Evolutionary conservation across 371 early-diverging fungal genomes (phyloP).

Genomic region (Syncephalastrum racemosum): DNA sequence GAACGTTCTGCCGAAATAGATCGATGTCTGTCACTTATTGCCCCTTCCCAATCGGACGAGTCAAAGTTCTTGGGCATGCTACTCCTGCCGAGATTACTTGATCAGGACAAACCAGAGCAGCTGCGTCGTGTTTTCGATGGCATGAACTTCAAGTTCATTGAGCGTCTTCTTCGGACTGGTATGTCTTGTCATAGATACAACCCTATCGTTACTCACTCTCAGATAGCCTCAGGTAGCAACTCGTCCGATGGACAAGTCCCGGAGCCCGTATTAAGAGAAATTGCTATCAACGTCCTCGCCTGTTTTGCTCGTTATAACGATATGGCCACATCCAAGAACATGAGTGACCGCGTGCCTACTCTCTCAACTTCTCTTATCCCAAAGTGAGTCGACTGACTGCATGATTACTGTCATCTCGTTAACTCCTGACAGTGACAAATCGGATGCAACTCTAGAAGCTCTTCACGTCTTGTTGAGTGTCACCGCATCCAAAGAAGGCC

Average conservation of each 20-base stretch:
- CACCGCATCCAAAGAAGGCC: constrained; percentile 34
- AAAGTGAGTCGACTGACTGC: constrained; percentile 16
- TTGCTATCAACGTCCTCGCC: constrained; percentile 46
- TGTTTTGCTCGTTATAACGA: constrained; percentile 41
- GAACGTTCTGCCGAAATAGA: constrained; percentile 47
- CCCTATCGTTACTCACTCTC: background rate
- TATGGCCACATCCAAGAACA: constrained; percentile 27
- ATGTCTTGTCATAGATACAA: constrained; percentile 7
- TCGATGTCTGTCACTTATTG: constrained; percentile 45
- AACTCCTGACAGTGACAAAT: constrained; percentile 20
- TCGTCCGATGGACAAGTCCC: constrained; percentile 32
- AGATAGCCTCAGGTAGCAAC: constrained; percentile 2
- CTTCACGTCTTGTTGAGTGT: constrained; percentile 35
- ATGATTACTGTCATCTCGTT: background rate
- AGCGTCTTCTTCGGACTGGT: constrained; percentile 46
- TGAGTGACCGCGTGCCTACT: constrained; percentile 44
- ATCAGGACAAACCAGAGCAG: constrained; percentile 31
- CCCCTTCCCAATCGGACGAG: constrained; percentile 47
- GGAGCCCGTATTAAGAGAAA: constrained; percentile 39
- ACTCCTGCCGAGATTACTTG: constrained; percentile 47
- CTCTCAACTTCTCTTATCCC: constrained; percentile 35
- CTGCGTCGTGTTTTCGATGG: constrained; percentile 43
- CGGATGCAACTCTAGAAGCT: constrained; percentile 35
- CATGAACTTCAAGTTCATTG: constrained; percentile 55
- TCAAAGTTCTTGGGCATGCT: constrained; percentile 56